Conservation (phyloP, 2,329 filamentous ascomycete genomes). For the Colletotrichum sp. region DNA sequence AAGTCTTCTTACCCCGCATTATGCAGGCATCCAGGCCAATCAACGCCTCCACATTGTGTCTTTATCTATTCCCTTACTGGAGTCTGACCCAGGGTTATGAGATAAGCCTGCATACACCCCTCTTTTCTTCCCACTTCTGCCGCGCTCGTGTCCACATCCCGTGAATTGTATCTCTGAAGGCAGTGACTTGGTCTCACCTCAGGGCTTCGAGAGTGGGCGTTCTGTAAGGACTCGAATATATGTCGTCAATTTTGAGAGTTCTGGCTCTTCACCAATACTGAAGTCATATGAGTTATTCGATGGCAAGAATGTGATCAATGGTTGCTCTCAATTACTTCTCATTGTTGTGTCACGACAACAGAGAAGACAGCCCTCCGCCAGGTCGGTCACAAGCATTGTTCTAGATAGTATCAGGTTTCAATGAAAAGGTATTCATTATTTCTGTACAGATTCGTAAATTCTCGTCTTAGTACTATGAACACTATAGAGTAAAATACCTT, state of each 20-base stretch:
- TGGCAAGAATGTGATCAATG: not conserved
- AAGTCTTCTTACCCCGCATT: constrained; percentile 3
- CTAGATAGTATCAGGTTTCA: not conserved
- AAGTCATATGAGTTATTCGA: not conserved
- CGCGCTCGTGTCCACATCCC: not conserved
- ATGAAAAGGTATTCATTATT: not conserved
- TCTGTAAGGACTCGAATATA: not conserved
- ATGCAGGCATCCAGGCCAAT: not conserved
- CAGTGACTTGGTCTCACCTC: not conserved
- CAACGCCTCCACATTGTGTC: not conserved
- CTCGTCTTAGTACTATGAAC: not conserved
- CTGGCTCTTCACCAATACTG: not conserved
- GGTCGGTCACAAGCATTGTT: rapidly evolving
- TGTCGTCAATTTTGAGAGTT: not conserved
- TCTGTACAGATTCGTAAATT: not conserved
- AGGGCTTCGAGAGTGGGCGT: not conserved
- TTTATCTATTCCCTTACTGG: not conserved
- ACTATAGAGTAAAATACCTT: too few species aligned
- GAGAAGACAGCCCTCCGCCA: not conserved
- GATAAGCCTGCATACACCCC: not conserved
- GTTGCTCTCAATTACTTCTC: not conserved
- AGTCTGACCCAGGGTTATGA: not conserved
- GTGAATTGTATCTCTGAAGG: not conserved
- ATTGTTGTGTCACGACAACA: not conserved
- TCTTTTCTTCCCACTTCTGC: not conserved